Percentiles rank a stretch among this genome's conserved stretches.
Evolutionary conservation across 1,284 basidiomycete genomes (phyloP).

Genomic region (Chiua sp.): DNA sequence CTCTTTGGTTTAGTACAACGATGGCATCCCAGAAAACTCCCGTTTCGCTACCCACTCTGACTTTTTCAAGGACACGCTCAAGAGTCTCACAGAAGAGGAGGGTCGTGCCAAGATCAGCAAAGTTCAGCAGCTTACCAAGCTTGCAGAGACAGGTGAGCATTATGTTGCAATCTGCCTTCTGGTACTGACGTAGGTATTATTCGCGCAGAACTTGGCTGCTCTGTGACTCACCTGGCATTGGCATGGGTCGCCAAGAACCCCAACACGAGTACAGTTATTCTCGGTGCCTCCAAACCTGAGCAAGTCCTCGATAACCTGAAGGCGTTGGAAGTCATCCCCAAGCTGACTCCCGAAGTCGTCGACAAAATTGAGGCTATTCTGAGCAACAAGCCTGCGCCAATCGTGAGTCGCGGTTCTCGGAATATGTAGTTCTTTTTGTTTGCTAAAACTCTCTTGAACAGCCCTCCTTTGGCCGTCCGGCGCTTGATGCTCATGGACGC

Average conservation of each 20-base stretch:
- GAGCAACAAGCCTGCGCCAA: conserved; percentile 44
- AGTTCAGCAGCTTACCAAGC: conserved; percentile 52
- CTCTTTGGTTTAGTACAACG: conserved; percentile 36
- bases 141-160: conserved; percentile 49
- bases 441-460: conserved; percentile 14
- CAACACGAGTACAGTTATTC: conserved; percentile 72
- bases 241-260: conserved; percentile 79
- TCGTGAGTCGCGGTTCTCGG: conserved; percentile 28
- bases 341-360: conserved; percentile 60
- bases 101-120: conserved; percentile 58
- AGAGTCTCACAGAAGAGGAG: conserved; percentile 39
- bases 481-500: conserved; percentile 38
- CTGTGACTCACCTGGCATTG: conserved; percentile 69
- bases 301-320: conserved; percentile 69
- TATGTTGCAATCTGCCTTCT: background rate
- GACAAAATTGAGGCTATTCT: conserved; percentile 63
- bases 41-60: conserved; percentile 59
- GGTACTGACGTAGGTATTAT: conserved; percentile 4
- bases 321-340: conserved; percentile 64
- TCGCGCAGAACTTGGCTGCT: conserved; percentile 55
- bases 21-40: conserved; percentile 56
- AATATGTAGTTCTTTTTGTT: background rate
- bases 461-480: conserved; percentile 36
- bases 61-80: conserved; percentile 49
- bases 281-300: conserved; percentile 62